Base-by-base conservation (phyloP, 1,284 basidiomycete genomes). In the Cronartium ribicola region DNA sequence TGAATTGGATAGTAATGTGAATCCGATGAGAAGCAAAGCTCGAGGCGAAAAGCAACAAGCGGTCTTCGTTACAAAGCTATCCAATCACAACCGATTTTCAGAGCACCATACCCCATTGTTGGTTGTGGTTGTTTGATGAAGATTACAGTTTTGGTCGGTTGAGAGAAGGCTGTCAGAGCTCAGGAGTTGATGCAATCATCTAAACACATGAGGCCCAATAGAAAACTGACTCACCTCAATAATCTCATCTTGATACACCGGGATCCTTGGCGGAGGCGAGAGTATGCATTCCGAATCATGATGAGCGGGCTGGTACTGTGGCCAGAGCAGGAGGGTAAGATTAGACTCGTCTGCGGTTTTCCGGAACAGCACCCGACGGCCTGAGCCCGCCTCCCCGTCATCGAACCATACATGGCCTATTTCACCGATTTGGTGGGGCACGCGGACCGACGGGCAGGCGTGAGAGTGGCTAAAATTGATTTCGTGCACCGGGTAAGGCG, bases 41-140 rank as follows among this genome's bases (percentile, higher is more conserved):
- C n/a, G 51, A 55, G 7, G 17, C 51, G 29, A 55, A 55, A 2
- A 55, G 29, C n/a, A 55, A 29, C 0, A 55, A 20, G n/a, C 51
- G n/a, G 29, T 55, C 51, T 29, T 55, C 51, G 29, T 55, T 55
- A 55, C 51, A 55, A 7, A 55, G 51, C 51, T 55, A 55, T 7
- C 11, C n/a, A 48, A 48, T 11, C n/a, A 4, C n/a, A 29, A 55
- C 29, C 7, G 51, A 20, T n/a, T 0, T 55, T 20, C 17, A 20
- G 29, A 29, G 29, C 29, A 29, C 29, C 29, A 29, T 1, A 29
- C 29, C 29, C 29, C 1, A 29, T 29, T 29, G 29, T 29, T 29
- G 29, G 29, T 29, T 29, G 29, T 29, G 29, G 29, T 29, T 29
- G 29, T 29, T 29, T 29, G 29, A 29, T 29, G 29, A 29, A 29